Conservation (phyloP, 225 moss, liverwort and hornwort genomes). For the Physcomitrellopsis africana region DNA sequence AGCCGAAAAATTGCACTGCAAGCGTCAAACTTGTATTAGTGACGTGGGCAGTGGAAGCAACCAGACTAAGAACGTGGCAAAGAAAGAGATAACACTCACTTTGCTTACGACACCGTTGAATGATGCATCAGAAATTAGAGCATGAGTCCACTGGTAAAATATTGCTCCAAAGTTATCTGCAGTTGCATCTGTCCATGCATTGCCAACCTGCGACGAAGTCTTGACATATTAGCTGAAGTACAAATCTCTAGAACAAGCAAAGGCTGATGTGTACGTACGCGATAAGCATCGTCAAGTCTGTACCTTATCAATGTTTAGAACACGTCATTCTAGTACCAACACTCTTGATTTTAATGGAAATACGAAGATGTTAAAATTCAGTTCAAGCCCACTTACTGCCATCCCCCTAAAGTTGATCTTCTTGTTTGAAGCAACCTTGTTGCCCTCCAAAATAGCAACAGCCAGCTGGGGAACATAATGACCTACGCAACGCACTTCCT, state of each 20-base stretch:
- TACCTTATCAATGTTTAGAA: neutral
- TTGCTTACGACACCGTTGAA: slow-evolving; percentile 63
- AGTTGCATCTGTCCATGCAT: slow-evolving; percentile 87
- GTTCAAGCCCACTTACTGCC: slow-evolving; percentile 53
- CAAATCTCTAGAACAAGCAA: neutral
- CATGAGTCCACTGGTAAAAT: slow-evolving; percentile 96
- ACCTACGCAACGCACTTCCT: slow-evolving; percentile 45
- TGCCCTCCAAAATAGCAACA: slow-evolving; percentile 70
- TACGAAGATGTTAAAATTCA: neutral
- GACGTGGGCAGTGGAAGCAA: neutral
- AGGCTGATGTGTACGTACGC: neutral
- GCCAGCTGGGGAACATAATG: slow-evolving; percentile 93
- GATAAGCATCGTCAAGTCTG: neutral
- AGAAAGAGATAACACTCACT: slow-evolving; percentile 44
- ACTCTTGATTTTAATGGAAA: neutral
- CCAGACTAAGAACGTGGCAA: slow-evolving; percentile 2
- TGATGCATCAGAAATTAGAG: slow-evolving; percentile 81
- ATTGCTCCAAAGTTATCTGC: slow-evolving; percentile 86
- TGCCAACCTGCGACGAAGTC: slow-evolving; percentile 67
- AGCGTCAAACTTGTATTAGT: slow-evolving; percentile 25
- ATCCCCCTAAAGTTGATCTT: slow-evolving; percentile 86
- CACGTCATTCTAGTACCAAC: neutral
- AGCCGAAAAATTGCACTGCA: slow-evolving; percentile 54
- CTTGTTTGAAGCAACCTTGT: slow-evolving; percentile 62
- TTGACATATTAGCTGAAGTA: neutral